Evolutionary conservation across 108 stramenopile genomes (phyloP).

Genomic region (Nitzschia putrida): DNA sequence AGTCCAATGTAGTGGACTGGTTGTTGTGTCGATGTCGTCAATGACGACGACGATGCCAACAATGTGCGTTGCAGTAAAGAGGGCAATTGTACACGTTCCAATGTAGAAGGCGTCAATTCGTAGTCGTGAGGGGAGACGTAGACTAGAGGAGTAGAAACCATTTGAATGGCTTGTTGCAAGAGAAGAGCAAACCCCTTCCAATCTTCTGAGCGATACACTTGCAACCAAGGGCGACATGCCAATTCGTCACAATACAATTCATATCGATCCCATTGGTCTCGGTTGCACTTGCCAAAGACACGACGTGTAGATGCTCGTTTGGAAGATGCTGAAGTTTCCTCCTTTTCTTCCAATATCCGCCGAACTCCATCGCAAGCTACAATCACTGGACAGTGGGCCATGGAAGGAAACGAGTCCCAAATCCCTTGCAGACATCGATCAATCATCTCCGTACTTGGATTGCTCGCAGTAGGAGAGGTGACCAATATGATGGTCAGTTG

Average conservation of each 20-base stretch:
- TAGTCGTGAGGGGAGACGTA: conserved; percentile 10
- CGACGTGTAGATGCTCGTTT: not conserved
- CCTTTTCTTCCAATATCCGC: too few species aligned
- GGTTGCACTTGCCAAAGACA: conserved; percentile 2
- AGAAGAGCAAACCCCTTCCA: conserved; percentile 13
- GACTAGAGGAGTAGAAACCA: conserved; percentile 6
- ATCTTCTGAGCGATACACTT: not conserved
- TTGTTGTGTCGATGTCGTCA: not conserved
- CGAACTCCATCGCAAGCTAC: conserved; percentile 17
- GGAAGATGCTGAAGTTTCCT: too few species aligned
- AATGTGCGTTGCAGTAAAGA: not conserved
- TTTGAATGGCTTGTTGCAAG: not conserved
- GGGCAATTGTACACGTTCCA: not conserved
- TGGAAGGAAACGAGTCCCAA: not conserved
- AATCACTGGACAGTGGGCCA: not conserved
- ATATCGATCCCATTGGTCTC: not conserved
- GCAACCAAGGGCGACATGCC: not conserved
- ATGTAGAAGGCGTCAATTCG: not conserved
- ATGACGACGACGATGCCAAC: not conserved
- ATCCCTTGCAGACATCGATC: conserved; percentile 7
- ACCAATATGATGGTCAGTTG: conserved; percentile 9
- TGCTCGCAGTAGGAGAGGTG: conserved; percentile 10
- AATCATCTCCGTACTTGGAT: conserved; percentile 16
- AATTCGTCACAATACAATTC: conserved; percentile 1
- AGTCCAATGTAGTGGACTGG: conserved; percentile 10